Evolutionary conservation across 768 basidiomycete species (phyloP).

Genomic region (Trametes meyenii): DNA sequence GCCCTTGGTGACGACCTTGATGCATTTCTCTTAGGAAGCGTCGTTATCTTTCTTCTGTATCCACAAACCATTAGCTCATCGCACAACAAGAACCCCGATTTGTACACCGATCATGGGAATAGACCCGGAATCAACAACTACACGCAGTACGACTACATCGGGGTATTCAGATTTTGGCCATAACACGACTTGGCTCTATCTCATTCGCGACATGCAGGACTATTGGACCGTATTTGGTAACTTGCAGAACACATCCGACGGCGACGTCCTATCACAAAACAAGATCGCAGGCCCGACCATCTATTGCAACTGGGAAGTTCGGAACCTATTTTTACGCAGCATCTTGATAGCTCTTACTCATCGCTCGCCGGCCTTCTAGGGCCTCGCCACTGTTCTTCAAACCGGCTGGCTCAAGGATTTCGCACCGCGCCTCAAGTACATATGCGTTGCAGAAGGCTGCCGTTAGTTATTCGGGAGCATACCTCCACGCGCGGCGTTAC

Average conservation of each 20-base stretch:
- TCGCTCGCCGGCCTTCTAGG: conserved; percentile 30
- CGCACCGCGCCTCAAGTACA: conserved; percentile 47
- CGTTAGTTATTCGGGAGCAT: conserved; percentile 53
- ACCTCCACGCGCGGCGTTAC: conserved; percentile 51
- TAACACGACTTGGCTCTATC: not conserved
- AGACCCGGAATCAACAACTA: conserved; percentile 48
- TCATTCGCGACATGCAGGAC: conserved; percentile 39
- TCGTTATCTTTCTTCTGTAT: conserved; percentile 22
- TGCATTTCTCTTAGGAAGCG: conserved; percentile 53
- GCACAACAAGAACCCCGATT: conserved; percentile 55
- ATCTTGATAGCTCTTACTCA: not conserved
- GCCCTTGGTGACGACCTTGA: conserved; percentile 45
- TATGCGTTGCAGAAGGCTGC: conserved; percentile 55
- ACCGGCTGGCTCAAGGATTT: conserved; percentile 44
- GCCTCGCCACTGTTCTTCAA: conserved; percentile 46
- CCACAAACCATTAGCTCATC: not conserved
- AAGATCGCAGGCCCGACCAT: conserved; percentile 55
- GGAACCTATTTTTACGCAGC: not conserved
- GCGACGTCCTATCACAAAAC: conserved; percentile 41
- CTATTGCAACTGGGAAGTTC: conserved; percentile 52
- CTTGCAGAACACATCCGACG: conserved; percentile 42
- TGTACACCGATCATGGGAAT: conserved; percentile 49
- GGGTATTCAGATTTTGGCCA: conserved; percentile 33
- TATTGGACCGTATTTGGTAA: conserved; percentile 41
- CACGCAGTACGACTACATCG: conserved; percentile 48